These are phyloP conservation scores for Dendrocalamus sinicus DNA, from an alignment of 176 grass and related monocot species.

Conservation along the genomic window DNA sequence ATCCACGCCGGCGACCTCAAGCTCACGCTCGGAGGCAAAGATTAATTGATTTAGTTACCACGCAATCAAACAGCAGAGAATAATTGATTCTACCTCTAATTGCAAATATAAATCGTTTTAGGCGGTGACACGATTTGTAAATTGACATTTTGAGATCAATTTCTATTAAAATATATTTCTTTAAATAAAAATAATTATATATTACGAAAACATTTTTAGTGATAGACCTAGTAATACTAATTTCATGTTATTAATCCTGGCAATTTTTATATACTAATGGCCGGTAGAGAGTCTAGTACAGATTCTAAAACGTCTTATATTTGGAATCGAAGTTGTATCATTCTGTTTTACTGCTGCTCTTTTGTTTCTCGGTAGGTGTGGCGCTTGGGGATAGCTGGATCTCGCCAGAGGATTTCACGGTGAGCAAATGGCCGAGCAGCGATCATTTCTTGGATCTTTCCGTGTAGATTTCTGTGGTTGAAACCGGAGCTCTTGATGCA, in stretches of 20 bases:
- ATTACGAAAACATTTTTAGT: too few relatives aligned
- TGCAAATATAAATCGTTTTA: too few relatives aligned
- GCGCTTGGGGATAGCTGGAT: slow-evolving; percentile 82
- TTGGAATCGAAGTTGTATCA: not conserved
- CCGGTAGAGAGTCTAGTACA: not conserved
- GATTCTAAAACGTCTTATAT: not conserved
- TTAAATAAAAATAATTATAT: too few relatives aligned
- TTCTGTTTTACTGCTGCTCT: not conserved
- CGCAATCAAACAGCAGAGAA: not conserved
- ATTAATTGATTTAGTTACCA: too few relatives aligned
- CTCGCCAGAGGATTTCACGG: slow-evolving; percentile 73
- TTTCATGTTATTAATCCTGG: too few relatives aligned
- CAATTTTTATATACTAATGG: too few relatives aligned
- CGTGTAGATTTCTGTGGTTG: not conserved
- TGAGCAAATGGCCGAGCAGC: slow-evolving; percentile 15
- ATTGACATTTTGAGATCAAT: too few relatives aligned
- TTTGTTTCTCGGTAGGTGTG: slow-evolving; percentile 41
- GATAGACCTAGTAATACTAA: too few relatives aligned
- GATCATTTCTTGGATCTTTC: not conserved
- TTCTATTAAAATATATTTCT: too few relatives aligned
- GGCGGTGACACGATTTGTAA: too few relatives aligned
- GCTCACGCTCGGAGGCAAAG: slow-evolving; percentile 62
- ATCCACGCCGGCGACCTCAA: slow-evolving; percentile 49
- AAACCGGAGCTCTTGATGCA: slow-evolving; percentile 32
- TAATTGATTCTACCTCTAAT: not conserved